Base-by-base conservation (phyloP, 371 early-diverging fungal species). In the Rhizopus delemar region DNA sequence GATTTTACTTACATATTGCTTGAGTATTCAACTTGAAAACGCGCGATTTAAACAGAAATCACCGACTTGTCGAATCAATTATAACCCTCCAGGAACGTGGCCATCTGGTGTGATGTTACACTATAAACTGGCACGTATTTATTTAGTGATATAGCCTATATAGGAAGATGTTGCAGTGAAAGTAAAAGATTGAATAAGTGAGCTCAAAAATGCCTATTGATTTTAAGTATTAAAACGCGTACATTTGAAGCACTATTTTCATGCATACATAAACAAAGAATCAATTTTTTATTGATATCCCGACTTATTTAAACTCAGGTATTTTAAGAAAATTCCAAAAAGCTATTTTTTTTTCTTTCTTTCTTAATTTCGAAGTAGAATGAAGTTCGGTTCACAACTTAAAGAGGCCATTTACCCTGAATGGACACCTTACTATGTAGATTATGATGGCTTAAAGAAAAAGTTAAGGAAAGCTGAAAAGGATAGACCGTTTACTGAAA, bases 351-450 rank as follows among this genome's bases (percentile, higher is more conserved):
- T 31, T 32, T 29, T 33, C 16, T 32, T 33, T 28, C 5, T 51
- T 16, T 49, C 12, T 33, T 13, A 12, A n/a, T 33, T 29, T 32
- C 33, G 11, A 32, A 15, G n/a, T 22, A 50, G 28, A 6, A 98
- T 98, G 99, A 95, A 95, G 83, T 98, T 97, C 81, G 95, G 93
- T 56, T 85, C 89, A 59, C 92, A 93, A 73, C 82, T 97, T 32
- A 81, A 85, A 60, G 88, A 89, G 39, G 82, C 88, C 41, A 83
- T 93, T 54, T 88, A 90, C 68, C 88, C 89, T 11, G 95, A 94
- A 63, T 98, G 97, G 94, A 82, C 85, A 51, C 85, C 85, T 61
- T 90, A 92, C 73, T 98, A 97, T 71, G 70, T 97, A 29, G 94
- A 95, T 65, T 99, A 98, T 65, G 90, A 93, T 59, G 88, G 84